Evolutionary conservation across 2,329 filamentous ascomycete genomes (phyloP).

Genomic region (Cladosporium sp.): DNA sequence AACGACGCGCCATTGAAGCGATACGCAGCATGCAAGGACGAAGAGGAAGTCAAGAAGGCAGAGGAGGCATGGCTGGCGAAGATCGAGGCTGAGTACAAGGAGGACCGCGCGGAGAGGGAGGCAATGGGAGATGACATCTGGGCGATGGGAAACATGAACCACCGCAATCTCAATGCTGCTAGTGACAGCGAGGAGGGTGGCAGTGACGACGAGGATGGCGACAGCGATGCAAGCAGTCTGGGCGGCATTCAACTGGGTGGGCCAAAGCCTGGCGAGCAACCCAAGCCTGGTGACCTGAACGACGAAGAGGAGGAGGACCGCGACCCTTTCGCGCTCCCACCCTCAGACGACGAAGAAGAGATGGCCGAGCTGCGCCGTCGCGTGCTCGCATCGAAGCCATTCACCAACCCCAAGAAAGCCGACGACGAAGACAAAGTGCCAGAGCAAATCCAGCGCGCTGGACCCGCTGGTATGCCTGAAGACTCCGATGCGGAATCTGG

Average conservation of each 20-base stretch:
- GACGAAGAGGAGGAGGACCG: slow-evolving; percentile 46
- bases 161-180: slow-evolving; percentile 50
- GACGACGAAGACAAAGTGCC: slow-evolving; percentile 51
- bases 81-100: slow-evolving; percentile 83
- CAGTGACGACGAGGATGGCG: slow-evolving; percentile 42
- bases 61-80: slow-evolving; percentile 86
- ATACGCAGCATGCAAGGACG: slow-evolving; percentile 79
- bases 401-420: slow-evolving; percentile 54
- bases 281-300: slow-evolving; percentile 34
- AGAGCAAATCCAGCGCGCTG: slow-evolving; percentile 56
- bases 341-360: slow-evolving; percentile 73
- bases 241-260: slow-evolving; percentile 33
- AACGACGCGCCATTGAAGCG: slow-evolving; percentile 76
- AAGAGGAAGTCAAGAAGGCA: slow-evolving; percentile 75
- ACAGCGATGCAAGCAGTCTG: slow-evolving; percentile 31
- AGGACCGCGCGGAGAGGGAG: slow-evolving; percentile 65
- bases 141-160: slow-evolving; percentile 87
- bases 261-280: slow-evolving; percentile 50
- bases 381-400: slow-evolving; percentile 88
- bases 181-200: slow-evolving; percentile 47
- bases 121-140: slow-evolving; percentile 69
- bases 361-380: slow-evolving; percentile 91
- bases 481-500: slow-evolving; percentile 69
- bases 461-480: slow-evolving; percentile 26
- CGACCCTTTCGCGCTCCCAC: slow-evolving; percentile 73